phyloP scores from a whole-genome alignment of 305 asterid species.

The Fraxinus xanthoxyloides region DNA sequence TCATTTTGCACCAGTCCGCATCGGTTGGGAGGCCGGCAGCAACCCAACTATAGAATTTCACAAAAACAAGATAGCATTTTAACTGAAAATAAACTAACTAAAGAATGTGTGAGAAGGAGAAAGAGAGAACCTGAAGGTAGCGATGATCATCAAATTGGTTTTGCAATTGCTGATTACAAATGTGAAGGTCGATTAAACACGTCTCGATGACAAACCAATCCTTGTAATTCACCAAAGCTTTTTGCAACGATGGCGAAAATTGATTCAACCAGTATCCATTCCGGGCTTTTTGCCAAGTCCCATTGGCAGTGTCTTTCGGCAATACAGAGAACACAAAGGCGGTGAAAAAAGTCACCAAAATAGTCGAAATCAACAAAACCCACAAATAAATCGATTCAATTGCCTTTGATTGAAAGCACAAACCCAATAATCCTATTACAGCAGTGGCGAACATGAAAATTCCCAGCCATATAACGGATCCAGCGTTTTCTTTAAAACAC shows the following conservation, averaged over 20 bases:
- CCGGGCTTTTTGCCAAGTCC: not conserved
- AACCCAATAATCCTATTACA: not conserved
- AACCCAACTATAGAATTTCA: slow-evolving; percentile 14
- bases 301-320: not conserved
- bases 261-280: slow-evolving; percentile 3
- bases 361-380: not conserved
- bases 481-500: not conserved
- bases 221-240: not conserved
- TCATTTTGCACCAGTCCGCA: slow-evolving; percentile 23
- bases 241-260: not conserved
- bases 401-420: not conserved
- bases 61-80: not conserved
- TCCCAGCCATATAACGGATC: not conserved
- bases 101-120: not conserved
- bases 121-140: not conserved
- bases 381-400: slow-evolving; percentile 2
- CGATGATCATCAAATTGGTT: not conserved
- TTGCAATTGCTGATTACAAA: not conserved
- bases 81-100: not conserved
- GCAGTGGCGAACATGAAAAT: not conserved
- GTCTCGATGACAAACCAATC: not conserved
- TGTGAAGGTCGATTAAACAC: not conserved
- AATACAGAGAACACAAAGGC: not conserved
- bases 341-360: not conserved
- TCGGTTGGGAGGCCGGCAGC: slow-evolving; percentile 16